A percentile compares a stretch with the other conserved stretches of the same genome.
Conservation (phyloP, 2,329 filamentous ascomycete genomes). For the Sphaerulina vaccinii region DNA sequence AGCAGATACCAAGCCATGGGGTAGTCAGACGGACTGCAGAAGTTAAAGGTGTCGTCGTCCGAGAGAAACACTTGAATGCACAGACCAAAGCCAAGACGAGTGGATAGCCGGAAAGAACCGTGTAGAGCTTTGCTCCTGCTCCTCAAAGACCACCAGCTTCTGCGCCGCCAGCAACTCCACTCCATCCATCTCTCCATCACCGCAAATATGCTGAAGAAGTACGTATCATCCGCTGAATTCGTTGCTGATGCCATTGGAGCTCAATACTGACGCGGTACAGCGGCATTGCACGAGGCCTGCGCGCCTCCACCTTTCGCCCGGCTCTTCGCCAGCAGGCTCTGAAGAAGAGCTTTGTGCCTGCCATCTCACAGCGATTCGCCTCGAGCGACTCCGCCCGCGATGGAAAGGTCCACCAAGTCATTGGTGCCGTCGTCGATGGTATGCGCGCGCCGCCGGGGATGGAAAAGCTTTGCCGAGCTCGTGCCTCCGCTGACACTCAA, state of each 20-base stretch:
- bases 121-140: background rate
- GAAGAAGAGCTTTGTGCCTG: slow-evolving; percentile 58
- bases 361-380: slow-evolving; percentile 61
- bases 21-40: too few species aligned
- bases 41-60: too few species aligned
- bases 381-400: slow-evolving; percentile 56
- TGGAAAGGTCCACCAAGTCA: slow-evolving; percentile 77
- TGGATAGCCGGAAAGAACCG: background rate
- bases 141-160: background rate
- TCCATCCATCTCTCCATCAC: slow-evolving; percentile 32
- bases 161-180: slow-evolving; percentile 5
- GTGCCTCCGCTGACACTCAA: slow-evolving; percentile 24
- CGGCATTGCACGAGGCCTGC: slow-evolving; percentile 65
- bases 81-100: background rate
- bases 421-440: slow-evolving; percentile 99
- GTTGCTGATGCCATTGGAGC: slow-evolving; percentile 39
- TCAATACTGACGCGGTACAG: slow-evolving; percentile 45
- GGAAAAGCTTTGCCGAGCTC: slow-evolving; percentile 27
- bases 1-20: too few species aligned
- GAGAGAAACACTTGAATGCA: too few species aligned
- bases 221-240: slow-evolving; percentile 43
- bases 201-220: slow-evolving; percentile 83
- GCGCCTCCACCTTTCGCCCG: slow-evolving; percentile 59
- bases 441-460: slow-evolving; percentile 46
- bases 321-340: slow-evolving; percentile 58